These are phyloP conservation scores for Rhizophagus sp. DNA, from an alignment of 192 early-diverging fungal genomes.

Conservation along the genomic window DNA sequence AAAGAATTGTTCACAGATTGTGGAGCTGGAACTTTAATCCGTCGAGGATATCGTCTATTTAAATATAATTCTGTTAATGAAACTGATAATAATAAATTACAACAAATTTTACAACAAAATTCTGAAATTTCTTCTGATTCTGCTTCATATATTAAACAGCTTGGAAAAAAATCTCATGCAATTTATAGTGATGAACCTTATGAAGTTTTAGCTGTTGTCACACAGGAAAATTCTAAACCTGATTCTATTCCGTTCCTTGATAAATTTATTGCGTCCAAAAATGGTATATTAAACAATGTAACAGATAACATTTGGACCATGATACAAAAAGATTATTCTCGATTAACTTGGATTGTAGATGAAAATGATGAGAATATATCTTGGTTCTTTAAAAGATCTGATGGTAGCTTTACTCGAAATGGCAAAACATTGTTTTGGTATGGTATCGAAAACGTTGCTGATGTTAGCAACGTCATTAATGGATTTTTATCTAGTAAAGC, in stretches of 20 bases:
- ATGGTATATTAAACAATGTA: slow-evolving; percentile 90
- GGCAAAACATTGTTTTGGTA: slow-evolving; percentile 91
- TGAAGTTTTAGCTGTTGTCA: slow-evolving; percentile 89
- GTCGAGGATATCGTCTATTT: slow-evolving; percentile 91
- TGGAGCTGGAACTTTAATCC: slow-evolving; percentile 96
- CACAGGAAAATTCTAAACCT: slow-evolving; percentile 42
- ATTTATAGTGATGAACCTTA: slow-evolving; percentile 94
- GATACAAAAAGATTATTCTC: slow-evolving; percentile 80
- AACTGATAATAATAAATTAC: slow-evolving; percentile 80
- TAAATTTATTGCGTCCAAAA: slow-evolving; percentile 87
- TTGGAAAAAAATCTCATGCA: slow-evolving; percentile 61
- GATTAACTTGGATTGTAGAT: slow-evolving; percentile 81
- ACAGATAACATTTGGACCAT: slow-evolving; percentile 94
- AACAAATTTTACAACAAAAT: slow-evolving; percentile 76
- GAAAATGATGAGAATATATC: slow-evolving; percentile 75
- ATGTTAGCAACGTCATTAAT: slow-evolving; percentile 70
- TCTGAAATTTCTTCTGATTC: slow-evolving; percentile 65
- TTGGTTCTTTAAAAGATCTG: slow-evolving; percentile 98
- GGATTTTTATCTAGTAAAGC: slow-evolving; percentile 45
- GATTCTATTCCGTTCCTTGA: slow-evolving; percentile 72
- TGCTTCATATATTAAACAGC: slow-evolving; percentile 70
- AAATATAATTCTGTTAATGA: slow-evolving; percentile 65
- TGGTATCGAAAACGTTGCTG: slow-evolving; percentile 82
- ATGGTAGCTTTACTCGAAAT: slow-evolving; percentile 78
- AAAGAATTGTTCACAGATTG: slow-evolving; percentile 99